Percentiles rank a stretch among this genome's conserved stretches.
These are phyloP conservation scores for Maudiozyma saulgeensis DNA, from an alignment of 805 yeast species.

Conservation along the genomic window DNA sequence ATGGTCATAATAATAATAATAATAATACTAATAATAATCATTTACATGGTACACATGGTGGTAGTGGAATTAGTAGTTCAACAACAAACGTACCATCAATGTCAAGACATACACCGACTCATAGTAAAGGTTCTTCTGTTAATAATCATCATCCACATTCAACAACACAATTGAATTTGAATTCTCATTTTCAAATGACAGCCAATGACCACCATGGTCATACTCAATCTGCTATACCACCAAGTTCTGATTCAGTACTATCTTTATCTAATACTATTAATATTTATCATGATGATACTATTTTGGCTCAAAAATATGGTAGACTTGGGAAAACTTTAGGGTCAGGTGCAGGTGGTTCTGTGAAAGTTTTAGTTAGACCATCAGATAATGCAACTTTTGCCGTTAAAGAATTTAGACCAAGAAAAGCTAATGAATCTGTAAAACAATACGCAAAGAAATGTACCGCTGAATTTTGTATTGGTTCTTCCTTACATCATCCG, in stretches of 20 bases:
- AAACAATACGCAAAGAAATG: conserved; percentile 80
- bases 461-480: conserved; percentile 83
- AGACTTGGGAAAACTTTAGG: conserved; percentile 68
- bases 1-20: conserved; percentile 1
- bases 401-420: conserved; percentile 70
- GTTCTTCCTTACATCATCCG: conserved; percentile 73
- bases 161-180: conserved; percentile 10
- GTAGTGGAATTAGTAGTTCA: neutral
- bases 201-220: conserved; percentile 18
- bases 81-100: neutral
- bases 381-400: conserved; percentile 68
- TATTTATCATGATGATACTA: conserved; percentile 44
- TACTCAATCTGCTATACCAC: conserved; percentile 31
- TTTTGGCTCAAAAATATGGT: conserved; percentile 54
- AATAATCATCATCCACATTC: conserved; percentile 11
- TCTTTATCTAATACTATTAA: conserved; percentile 26
- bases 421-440: conserved; percentile 57
- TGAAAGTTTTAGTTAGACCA: conserved; percentile 58
- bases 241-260: conserved; percentile 27
- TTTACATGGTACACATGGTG: no score
- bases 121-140: neutral
- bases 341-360: conserved; percentile 84
- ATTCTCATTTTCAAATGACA: conserved; percentile 6
- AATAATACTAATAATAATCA: neutral
- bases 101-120: neutral